Evolutionary conservation across 768 basidiomycete genomes (phyloP).

Genomic region (Rhodotorula kratochvilovae): DNA sequence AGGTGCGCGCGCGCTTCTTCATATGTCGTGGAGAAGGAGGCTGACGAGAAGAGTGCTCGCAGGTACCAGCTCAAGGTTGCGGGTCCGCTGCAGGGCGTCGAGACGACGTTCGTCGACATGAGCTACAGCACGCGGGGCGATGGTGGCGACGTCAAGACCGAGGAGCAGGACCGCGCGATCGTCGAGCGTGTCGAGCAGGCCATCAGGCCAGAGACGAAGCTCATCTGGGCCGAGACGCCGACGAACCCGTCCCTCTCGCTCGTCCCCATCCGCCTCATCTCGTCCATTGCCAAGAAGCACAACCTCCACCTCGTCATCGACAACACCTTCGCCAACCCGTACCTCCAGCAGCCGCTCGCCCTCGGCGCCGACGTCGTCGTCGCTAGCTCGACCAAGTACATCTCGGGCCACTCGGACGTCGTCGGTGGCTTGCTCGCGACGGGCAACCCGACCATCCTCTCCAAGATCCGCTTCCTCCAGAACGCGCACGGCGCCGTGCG

Average conservation of each 20-base stretch:
- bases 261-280: conserved; percentile 71
- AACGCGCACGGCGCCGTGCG: conserved; percentile 70
- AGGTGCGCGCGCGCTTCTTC: conserved; percentile 26
- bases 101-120: conserved; percentile 75
- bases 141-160: neutral
- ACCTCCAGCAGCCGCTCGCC: conserved; percentile 66
- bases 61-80: conserved; percentile 71
- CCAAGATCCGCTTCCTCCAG: conserved; percentile 76
- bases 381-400: conserved; percentile 63
- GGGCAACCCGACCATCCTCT: conserved; percentile 52
- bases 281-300: conserved; percentile 61
- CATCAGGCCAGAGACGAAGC: conserved; percentile 74
- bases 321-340: conserved; percentile 48
- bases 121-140: conserved; percentile 1
- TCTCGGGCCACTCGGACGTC: conserved; percentile 87
- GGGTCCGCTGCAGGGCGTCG: conserved; percentile 60
- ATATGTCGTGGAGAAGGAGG: too few relatives aligned
- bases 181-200: conserved; percentile 64
- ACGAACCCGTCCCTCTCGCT: conserved; percentile 91
- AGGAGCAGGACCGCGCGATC: conserved; percentile 55
- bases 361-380: conserved; percentile 72
- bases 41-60: neutral
- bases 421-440: conserved; percentile 80
- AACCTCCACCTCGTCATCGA: conserved; percentile 75
- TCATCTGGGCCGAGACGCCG: conserved; percentile 91